Percentiles rank a stretch among this genome's conserved stretches.
Evolutionary conservation across 805 yeast genomes (phyloP).

Genomic region (Spathaspora boniae): DNA sequence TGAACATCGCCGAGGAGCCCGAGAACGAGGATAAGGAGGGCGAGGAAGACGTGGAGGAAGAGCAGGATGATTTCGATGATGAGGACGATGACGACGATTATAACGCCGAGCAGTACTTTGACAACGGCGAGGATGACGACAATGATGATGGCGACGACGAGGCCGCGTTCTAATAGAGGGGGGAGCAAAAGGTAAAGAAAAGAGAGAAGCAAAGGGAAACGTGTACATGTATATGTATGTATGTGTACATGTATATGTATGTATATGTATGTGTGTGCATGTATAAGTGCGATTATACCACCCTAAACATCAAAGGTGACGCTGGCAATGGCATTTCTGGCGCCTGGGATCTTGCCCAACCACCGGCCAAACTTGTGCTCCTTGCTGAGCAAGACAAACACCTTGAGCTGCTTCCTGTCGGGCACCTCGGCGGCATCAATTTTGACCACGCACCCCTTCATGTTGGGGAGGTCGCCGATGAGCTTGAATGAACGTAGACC

Average conservation of each 20-base stretch:
- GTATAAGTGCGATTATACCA: not conserved
- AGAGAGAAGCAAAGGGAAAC: not conserved
- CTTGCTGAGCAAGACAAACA: slow-evolving; percentile 67
- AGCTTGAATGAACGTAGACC: slow-evolving; percentile 58
- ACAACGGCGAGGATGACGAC: slow-evolving; percentile 59
- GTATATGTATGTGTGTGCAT: not conserved
- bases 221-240: not conserved
- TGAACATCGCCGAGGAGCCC: slow-evolving; percentile 42
- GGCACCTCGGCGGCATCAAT: slow-evolving; percentile 57
- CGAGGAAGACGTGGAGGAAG: slow-evolving; percentile 47
- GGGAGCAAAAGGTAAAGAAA: not conserved
- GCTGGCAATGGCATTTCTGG: slow-evolving; percentile 63
- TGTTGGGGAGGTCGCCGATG: slow-evolving; percentile 54
- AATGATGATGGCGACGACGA: slow-evolving; percentile 68
- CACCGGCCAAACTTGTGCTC: slow-evolving; percentile 91
- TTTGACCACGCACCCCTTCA: slow-evolving; percentile 67
- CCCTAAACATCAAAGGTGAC: slow-evolving; percentile 29
- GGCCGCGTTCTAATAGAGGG: slow-evolving; percentile 52
- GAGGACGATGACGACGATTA: slow-evolving; percentile 78
- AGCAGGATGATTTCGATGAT: slow-evolving; percentile 65
- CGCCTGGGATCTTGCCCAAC: slow-evolving; percentile 59
- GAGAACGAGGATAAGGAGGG: slow-evolving; percentile 36
- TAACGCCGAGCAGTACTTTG: slow-evolving; percentile 77
- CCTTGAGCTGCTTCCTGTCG: slow-evolving; percentile 47
- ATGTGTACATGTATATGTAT: slow-evolving; percentile 1